Percentiles rank a stretch among this genome's conserved stretches.
These are phyloP conservation scores for Arthromyces matolae DNA, from an alignment of 768 basidiomycete species.

Conservation along the genomic window DNA sequence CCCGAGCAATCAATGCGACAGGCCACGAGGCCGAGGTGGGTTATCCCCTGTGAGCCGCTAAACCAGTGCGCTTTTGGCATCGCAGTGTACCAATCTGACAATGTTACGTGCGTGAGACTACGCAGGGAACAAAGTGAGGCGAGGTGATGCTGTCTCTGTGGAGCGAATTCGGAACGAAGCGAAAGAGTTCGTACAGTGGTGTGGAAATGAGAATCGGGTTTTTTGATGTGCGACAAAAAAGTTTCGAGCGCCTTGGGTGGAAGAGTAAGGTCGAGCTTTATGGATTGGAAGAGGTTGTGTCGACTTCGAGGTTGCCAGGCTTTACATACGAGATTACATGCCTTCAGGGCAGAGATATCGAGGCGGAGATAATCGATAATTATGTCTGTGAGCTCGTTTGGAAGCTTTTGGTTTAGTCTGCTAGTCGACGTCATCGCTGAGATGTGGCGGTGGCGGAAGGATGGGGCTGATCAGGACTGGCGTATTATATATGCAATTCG, in stretches of 20 bases:
- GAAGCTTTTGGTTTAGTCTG: slow-evolving; percentile 4
- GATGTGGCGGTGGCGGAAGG: slow-evolving; percentile 1
- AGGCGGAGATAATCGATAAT: slow-evolving; percentile 8
- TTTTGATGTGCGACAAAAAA: slow-evolving; percentile 3
- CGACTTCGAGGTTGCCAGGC: slow-evolving; percentile 5
- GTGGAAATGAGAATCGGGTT: slow-evolving; percentile 6
- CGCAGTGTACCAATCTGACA: slow-evolving; percentile 1
- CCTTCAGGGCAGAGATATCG: slow-evolving; percentile 6
- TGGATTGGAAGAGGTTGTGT: slow-evolving; percentile 6
- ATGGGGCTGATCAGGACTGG: neutral
- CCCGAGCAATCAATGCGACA: slow-evolving; percentile 6
- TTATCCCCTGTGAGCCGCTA: neutral
- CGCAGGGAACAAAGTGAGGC: slow-evolving; percentile 5
- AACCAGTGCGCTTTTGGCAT: slow-evolving; percentile 11
- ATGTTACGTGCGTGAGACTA: neutral
- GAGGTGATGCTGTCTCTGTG: slow-evolving; percentile 3
- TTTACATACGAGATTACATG: slow-evolving; percentile 10
- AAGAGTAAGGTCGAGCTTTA: slow-evolving; percentile 10
- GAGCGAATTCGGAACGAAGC: neutral
- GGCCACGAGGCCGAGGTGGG: neutral
- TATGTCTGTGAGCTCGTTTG: slow-evolving; percentile 6
- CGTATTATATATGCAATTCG: too few species aligned
- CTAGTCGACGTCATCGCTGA: too few species aligned
- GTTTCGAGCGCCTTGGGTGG: neutral
- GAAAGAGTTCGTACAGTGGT: neutral